Evolutionary conservation across 176 grass and related monocot species (phyloP), one percentile per base, ranked within the genome.

Genomic region (Musa schizocarpa): DNA sequence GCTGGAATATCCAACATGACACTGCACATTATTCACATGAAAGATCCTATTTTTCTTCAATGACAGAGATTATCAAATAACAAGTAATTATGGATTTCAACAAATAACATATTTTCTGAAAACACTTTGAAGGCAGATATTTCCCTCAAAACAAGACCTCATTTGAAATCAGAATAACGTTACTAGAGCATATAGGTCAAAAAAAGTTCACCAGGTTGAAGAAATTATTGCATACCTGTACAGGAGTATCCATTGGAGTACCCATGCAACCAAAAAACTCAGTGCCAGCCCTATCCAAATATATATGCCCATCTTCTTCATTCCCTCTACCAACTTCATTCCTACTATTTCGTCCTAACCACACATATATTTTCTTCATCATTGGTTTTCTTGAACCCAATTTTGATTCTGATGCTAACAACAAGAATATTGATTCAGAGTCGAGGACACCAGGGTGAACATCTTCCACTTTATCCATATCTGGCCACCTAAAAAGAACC

Each of bases 401-500:
- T 58, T 74, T 83, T 52, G 73, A 81, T 76, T 84, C 74, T 12
- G 74, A 61, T 55, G 78, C 81, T 81, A 84, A 53, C 81, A 88
- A 74, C 52, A 83, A 11, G 73, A 84, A 84, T 20, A 88, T 64
- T 21, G 81, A 88, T 62, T 66, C 64, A 56, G 86, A 88, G 71
- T 88, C 81, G 55, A 88, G 79, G 1, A 88, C 78, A 11, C 77
- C 57, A 1, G 67, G 65, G 63, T 88, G 77, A 29, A 84, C 77
- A 20, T 78, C 73, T 71, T 83, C 76, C 48, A 84, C 76, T 76
- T 81, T 63, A 29, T 81, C 78, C 81, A 88, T 83, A 53, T 78
- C 66, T 52, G 86, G 86, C 86, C 77, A 88, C 71, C 52, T 73
- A 66, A 83, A 88, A 65, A 83, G 77, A 34, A 71, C 69, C 17